phyloP scores from a whole-genome alignment of 2,329 filamentous ascomycete genomes.

The Ilyonectria destructans region DNA sequence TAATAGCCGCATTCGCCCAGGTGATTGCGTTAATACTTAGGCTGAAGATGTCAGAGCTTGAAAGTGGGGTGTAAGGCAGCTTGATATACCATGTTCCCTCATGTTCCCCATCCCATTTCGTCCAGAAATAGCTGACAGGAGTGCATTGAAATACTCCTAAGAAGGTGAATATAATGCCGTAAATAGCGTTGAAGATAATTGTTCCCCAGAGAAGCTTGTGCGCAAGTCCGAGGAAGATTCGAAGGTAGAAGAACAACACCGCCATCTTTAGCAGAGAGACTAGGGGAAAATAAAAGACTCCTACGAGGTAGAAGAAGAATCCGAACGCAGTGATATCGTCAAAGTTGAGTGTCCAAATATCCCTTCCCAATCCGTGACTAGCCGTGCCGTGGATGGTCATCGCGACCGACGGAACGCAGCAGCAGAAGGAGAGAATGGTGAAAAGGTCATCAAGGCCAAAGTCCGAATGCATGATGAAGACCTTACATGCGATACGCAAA shows the following conservation, averaged over 20 bases:
- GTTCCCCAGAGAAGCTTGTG: constrained; percentile 38
- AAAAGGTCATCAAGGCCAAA: constrained; percentile 43
- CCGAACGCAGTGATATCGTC: constrained; percentile 34
- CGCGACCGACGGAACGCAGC: constrained; percentile 32
- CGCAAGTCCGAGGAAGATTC: constrained; percentile 35
- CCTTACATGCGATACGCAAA: constrained; percentile 40
- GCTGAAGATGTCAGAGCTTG: constrained; percentile 24
- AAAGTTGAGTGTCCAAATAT: constrained; percentile 39
- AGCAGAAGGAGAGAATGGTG: constrained; percentile 27
- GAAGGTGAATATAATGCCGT: constrained; percentile 53
- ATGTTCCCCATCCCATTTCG: constrained; percentile 58
- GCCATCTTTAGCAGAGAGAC: constrained; percentile 39
- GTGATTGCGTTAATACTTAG: constrained; percentile 58
- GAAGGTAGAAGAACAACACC: constrained; percentile 41
- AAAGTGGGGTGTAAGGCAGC: not conserved
- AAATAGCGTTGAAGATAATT: constrained; percentile 36
- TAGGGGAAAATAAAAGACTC: constrained; percentile 37
- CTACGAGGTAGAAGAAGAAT: constrained; percentile 36
- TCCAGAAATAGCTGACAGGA: constrained; percentile 60
- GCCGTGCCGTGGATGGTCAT: constrained; percentile 40
- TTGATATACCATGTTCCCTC: constrained; percentile 55
- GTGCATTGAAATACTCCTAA: constrained; percentile 57
- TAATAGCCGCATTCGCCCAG: constrained; percentile 61
- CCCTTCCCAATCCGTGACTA: constrained; percentile 34
- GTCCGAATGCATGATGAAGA: constrained; percentile 30